Percentiles rank a stretch among this genome's conserved stretches.
These are phyloP conservation scores for Phytophthora ohioensis DNA, from an alignment of 352 stramenopile genomes.

Conservation along the genomic window DNA sequence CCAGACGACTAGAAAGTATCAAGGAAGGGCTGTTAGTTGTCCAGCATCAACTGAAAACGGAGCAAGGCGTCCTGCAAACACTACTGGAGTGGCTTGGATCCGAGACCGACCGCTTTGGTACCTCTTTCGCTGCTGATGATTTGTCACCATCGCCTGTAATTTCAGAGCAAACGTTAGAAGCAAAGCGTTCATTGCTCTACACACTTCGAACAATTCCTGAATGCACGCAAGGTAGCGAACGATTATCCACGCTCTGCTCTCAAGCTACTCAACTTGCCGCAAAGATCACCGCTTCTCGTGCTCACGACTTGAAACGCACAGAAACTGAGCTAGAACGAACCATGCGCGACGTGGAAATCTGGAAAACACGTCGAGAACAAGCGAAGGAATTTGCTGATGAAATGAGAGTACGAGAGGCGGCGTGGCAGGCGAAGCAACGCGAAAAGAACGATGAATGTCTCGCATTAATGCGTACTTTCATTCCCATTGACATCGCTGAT, in stretches of 20 bases:
- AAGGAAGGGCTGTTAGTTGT: conserved; percentile 52
- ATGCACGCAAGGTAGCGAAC: conserved; percentile 57
- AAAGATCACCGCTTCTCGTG: conserved; percentile 56
- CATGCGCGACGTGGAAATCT: conserved; percentile 71
- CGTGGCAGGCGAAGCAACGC: conserved; percentile 53
- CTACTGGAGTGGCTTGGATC: conserved; percentile 51
- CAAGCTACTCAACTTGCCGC: conserved; percentile 53
- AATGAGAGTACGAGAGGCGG: conserved; percentile 55
- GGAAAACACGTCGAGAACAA: conserved; percentile 64
- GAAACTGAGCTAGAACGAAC: conserved; percentile 63
- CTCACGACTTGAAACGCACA: conserved; percentile 60
- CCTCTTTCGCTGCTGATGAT: conserved; percentile 33
- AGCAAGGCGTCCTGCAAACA: conserved; percentile 58
- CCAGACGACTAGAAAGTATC: conserved; percentile 46
- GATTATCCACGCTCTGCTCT: conserved; percentile 53
- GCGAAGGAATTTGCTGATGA: conserved; percentile 67
- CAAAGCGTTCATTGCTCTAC: conserved; percentile 31
- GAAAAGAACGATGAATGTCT: conserved; percentile 54
- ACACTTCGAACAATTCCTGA: conserved; percentile 49
- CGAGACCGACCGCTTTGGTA: conserved; percentile 58
- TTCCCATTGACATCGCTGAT: conserved; percentile 67
- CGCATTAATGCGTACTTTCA: conserved; percentile 50
- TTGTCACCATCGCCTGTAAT: conserved; percentile 15
- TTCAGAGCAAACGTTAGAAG: conserved; percentile 30
- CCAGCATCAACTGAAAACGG: conserved; percentile 55